Conservation (phyloP, 345 rosid species). For the Populus euphratica region DNA sequence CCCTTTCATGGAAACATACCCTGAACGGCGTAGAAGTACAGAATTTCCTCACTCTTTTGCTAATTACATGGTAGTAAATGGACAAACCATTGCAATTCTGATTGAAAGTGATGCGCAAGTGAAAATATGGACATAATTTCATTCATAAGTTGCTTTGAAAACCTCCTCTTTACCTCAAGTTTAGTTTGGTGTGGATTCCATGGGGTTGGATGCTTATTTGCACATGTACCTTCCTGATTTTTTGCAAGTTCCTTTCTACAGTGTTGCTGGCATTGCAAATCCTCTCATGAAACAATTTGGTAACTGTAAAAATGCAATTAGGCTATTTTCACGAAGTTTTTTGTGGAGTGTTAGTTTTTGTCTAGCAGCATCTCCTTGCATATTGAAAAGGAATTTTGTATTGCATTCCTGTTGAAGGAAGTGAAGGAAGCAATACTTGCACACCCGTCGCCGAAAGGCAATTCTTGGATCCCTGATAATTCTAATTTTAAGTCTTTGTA, state of each 20-base stretch:
- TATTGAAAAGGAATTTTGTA: no score
- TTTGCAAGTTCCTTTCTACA: no score
- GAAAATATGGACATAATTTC: background rate
- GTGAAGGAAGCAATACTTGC: background rate
- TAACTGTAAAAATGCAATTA: background rate
- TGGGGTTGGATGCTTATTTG: slow-evolving; percentile 5
- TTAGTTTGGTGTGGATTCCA: background rate
- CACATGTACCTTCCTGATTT: background rate
- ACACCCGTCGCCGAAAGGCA: background rate
- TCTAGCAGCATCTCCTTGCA: no score
- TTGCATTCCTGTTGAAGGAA: background rate
- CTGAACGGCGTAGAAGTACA: background rate
- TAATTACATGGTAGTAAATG: background rate
- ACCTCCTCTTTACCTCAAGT: background rate
- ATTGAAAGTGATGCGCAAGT: background rate
- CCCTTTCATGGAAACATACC: background rate
- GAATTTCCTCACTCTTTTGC: background rate
- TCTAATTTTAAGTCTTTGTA: background rate
- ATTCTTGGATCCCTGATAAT: slow-evolving; percentile 4
- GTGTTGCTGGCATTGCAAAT: no score
- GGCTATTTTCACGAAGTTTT: background rate
- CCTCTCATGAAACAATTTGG: background rate
- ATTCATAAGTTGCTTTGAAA: background rate
- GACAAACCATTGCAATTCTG: background rate
- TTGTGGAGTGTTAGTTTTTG: background rate